Conservation (phyloP, 202 grass and related monocot species). For the Eragrostis tef region DNA sequence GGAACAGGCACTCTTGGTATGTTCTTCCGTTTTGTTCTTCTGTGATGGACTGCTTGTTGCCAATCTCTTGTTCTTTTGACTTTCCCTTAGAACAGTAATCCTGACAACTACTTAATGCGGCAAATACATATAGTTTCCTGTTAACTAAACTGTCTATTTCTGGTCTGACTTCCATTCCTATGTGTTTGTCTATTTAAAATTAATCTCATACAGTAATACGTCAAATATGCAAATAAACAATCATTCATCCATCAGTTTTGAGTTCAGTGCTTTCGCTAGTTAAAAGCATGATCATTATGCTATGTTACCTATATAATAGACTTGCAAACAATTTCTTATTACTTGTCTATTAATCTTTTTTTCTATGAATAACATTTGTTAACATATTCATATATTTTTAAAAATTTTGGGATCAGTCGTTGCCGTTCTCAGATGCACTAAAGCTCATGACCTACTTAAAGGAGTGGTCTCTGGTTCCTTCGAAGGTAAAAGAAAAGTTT, state of each 20-base stretch:
- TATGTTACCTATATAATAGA: neutral
- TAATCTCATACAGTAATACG: constrained; percentile 1
- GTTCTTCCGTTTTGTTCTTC: constrained; percentile 1
- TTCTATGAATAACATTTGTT: constrained; percentile 8
- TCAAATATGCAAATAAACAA: neutral
- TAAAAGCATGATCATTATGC: neutral
- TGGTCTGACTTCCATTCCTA: neutral
- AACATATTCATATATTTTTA: constrained; percentile 29
- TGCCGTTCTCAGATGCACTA: constrained; percentile 93
- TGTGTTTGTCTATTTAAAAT: neutral
- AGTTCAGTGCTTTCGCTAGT: neutral
- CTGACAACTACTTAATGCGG: neutral
- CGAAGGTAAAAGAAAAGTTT: constrained; percentile 60
- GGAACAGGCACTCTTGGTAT: constrained; percentile 84
- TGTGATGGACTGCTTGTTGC: neutral
- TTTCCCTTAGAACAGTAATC: neutral
- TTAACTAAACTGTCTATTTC: neutral
- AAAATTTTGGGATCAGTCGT: constrained; percentile 54
- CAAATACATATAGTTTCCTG: neutral
- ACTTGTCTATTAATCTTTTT: neutral
- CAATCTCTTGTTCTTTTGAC: neutral
- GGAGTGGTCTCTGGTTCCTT: constrained; percentile 76
- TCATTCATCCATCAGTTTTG: neutral
- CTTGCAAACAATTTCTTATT: constrained; percentile 2
- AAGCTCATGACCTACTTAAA: constrained; percentile 96